A percentile compares a stretch with the other conserved stretches of the same genome.
Evolutionary conservation across 2,329 filamentous ascomycete genomes (phyloP).

Genomic region (Parastagonospora nodorum): DNA sequence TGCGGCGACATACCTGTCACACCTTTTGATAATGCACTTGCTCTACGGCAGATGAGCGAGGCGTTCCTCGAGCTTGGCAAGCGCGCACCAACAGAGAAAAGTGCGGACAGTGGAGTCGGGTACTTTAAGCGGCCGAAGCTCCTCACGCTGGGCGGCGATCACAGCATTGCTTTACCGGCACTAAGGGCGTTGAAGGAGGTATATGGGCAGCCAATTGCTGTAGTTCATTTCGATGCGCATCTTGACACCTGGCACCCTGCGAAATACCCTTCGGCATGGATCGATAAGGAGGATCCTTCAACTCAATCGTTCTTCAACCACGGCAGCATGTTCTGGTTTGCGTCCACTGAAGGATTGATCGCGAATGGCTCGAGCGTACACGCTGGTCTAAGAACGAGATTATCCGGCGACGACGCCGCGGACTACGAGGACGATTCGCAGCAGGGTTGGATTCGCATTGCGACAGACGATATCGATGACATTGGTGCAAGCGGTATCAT

Average conservation of each 20-base stretch:
- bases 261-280: slow-evolving; percentile 80
- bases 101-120: slow-evolving; percentile 42
- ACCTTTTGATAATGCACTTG: slow-evolving; percentile 83
- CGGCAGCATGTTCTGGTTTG: slow-evolving; percentile 91
- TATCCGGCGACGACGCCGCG: slow-evolving; percentile 68
- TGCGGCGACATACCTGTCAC: slow-evolving; percentile 90
- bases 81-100: slow-evolving; percentile 46
- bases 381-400: slow-evolving; percentile 78
- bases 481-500: slow-evolving; percentile 74
- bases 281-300: slow-evolving; percentile 54
- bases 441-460: slow-evolving; percentile 80
- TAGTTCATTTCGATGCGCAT: slow-evolving; percentile 64
- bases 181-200: slow-evolving; percentile 54
- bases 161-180: slow-evolving; percentile 57
- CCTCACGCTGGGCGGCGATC: slow-evolving; percentile 56
- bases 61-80: slow-evolving; percentile 73
- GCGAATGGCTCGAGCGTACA: slow-evolving; percentile 77
- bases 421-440: slow-evolving; percentile 71
- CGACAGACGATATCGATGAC: slow-evolving; percentile 87
- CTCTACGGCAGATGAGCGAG: slow-evolving; percentile 81
- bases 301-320: slow-evolving; percentile 81
- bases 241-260: slow-evolving; percentile 85
- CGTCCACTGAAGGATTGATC: slow-evolving; percentile 78
- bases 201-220: slow-evolving; percentile 52
- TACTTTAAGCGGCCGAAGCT: slow-evolving; percentile 54